These are phyloP conservation scores for Pseudogymnoascus sp. DNA, from an alignment of 2,329 filamentous ascomycete genomes.

Conservation along the genomic window DNA sequence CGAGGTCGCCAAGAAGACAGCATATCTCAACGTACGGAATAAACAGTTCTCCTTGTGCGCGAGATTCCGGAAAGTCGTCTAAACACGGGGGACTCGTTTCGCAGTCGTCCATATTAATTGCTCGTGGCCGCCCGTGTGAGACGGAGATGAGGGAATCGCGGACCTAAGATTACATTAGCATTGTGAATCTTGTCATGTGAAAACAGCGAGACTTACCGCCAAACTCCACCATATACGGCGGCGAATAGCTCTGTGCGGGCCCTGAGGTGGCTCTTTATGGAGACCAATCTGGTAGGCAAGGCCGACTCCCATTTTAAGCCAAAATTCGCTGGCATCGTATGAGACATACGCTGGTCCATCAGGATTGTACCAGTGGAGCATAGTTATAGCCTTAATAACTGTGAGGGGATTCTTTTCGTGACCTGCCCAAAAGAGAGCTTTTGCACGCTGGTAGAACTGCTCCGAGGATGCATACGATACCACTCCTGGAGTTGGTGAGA, in stretches of 20 bases:
- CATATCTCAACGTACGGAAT: constrained; percentile 5
- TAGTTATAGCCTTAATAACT: constrained; percentile 26
- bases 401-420: constrained; percentile 28
- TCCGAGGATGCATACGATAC: neutral
- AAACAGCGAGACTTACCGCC: neutral
- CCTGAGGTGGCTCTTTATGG: neutral
- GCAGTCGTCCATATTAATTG: neutral
- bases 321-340: neutral
- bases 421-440: constrained; percentile 28
- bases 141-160: neutral
- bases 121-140: neutral
- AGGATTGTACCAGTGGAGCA: constrained; percentile 30
- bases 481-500: neutral
- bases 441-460: constrained; percentile 25
- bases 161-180: neutral
- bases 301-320: neutral
- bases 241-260: neutral
- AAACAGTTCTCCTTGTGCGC: neutral
- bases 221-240: neutral
- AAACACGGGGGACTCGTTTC: neutral
- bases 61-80: neutral
- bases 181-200: neutral
- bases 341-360: constrained; percentile 28
- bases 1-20: neutral
- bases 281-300: neutral